Percentiles rank a stretch among this genome's conserved stretches.
phyloP scores from a whole-genome alignment of 2,329 filamentous ascomycete species.

The Talaromyces sp. region DNA sequence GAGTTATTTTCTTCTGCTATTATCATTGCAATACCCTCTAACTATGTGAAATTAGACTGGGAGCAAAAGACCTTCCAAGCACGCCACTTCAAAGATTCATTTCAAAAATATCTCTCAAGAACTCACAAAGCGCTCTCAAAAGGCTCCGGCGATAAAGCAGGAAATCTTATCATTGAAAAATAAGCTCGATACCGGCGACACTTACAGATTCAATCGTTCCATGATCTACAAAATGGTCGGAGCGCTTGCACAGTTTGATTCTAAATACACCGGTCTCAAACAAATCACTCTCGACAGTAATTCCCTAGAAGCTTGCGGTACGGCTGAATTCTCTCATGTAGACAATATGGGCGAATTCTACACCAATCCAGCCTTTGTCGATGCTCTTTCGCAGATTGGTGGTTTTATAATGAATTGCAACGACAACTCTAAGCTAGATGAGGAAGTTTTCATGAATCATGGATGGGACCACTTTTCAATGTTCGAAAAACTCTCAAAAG shows the following conservation, averaged over 20 bases:
- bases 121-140: background rate
- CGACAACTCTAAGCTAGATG: conserved; percentile 54
- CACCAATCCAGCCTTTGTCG: conserved; percentile 31
- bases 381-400: conserved; percentile 53
- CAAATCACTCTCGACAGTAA: background rate
- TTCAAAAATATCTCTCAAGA: background rate
- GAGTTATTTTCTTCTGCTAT: background rate
- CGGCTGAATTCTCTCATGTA: background rate
- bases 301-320: background rate
- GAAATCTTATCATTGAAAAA: background rate
- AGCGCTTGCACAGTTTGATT: background rate
- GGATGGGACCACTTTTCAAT: conserved; percentile 58
- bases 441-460: conserved; percentile 58
- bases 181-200: background rate
- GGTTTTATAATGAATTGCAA: conserved; percentile 59
- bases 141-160: background rate
- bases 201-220: background rate
- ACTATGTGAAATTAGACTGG: background rate
- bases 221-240: conserved; percentile 7
- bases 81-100: background rate
- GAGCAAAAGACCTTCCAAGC: background rate
- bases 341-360: background rate
- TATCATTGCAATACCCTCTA: background rate
- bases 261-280: background rate
- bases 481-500: conserved; percentile 46